Base-by-base conservation (phyloP, 2,329 filamentous ascomycete species). In the Fusarium nodosum region DNA sequence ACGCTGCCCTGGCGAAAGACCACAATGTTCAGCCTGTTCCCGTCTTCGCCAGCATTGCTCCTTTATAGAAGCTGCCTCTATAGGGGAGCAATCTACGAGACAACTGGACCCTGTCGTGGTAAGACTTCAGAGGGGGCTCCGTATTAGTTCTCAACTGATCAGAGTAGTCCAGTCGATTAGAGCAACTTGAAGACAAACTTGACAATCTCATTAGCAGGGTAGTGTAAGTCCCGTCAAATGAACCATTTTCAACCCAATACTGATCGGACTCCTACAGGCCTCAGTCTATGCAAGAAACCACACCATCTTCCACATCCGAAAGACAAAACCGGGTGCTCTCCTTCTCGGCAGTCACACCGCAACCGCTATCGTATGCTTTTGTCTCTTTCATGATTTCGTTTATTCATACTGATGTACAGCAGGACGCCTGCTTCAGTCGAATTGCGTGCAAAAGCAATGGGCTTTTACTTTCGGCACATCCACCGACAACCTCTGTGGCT, bases 401-500 rank as follows among this genome's bases (percentile, higher is more conserved):
- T 4, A 3, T 3, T 2, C 2, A 5, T 30, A 4, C 31, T 56
- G 3, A 63, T 7, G 0, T 7, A 12, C 1, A 2, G 1, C 2
- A 45, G 59, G 9, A 24, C 45, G 0, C 20, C 48, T 5, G 9
- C 57, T 16, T 20, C 67, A 2, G 20, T 10, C 0, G 42, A 45
- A 3, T 10, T 39, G 0, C 28, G 56, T 0, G 38, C n/a, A n/a
- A 44, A 10, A 13, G 63, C 64, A 8, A 24, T 71, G 3, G 30
- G 60, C 5, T 44, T 70, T 6, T 71, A 65, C 5, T 70, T 71
- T n/a, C 30, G 13, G 9, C 52, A 54, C 2, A 36, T 70, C 7
- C 63, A 71, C 24, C 63, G 63, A 2, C 68, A 70, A 20, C 68
- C 68, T 3, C 18, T 70, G 1, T 70, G 68, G 67, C 18, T 70